phyloP scores from a whole-genome alignment of 2,329 filamentous ascomycete species.

The Colletotrichum shisoi region DNA sequence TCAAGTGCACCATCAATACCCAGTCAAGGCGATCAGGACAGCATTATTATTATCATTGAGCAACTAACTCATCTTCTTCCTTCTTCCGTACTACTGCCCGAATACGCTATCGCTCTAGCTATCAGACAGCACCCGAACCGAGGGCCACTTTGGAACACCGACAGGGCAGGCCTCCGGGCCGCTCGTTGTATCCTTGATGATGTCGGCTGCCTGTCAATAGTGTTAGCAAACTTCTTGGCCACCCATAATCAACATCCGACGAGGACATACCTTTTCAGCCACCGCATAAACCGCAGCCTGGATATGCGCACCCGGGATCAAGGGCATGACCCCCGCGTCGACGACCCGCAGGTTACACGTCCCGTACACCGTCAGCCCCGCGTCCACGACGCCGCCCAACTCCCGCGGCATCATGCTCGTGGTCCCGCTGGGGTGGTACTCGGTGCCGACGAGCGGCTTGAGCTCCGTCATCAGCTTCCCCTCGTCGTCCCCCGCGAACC shows the following conservation, averaged over 20 bases:
- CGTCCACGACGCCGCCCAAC: conserved; percentile 57
- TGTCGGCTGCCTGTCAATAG: conserved; percentile 53
- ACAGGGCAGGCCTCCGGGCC: conserved; percentile 7
- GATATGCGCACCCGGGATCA: conserved; percentile 58
- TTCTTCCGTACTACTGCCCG: not conserved
- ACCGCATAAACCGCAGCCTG: conserved; percentile 63
- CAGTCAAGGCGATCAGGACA: not conserved
- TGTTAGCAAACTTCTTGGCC: conserved; percentile 27
- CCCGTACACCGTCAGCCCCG: conserved; percentile 56
- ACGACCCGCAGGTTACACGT: conserved; percentile 58
- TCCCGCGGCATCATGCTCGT: conserved; percentile 56
- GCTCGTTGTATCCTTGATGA: conserved; percentile 50
- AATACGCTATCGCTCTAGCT: not conserved
- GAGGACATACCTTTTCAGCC: conserved; percentile 55
- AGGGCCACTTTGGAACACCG: conserved; percentile 21
- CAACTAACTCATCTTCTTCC: not conserved
- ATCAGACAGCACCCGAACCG: not conserved
- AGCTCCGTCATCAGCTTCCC: conserved; percentile 44
- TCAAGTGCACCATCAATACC: not conserved
- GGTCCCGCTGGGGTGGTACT: conserved; percentile 56
- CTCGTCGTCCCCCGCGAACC: conserved; percentile 41
- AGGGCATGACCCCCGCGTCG: conserved; percentile 60
- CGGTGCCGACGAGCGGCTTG: conserved; percentile 50
- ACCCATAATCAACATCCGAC: not conserved
- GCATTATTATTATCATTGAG: not conserved